Evolutionary conservation across 768 basidiomycete genomes (phyloP), one percentile per base, ranked within the genome.

Genomic region (Steccherinum ochraceum): DNA sequence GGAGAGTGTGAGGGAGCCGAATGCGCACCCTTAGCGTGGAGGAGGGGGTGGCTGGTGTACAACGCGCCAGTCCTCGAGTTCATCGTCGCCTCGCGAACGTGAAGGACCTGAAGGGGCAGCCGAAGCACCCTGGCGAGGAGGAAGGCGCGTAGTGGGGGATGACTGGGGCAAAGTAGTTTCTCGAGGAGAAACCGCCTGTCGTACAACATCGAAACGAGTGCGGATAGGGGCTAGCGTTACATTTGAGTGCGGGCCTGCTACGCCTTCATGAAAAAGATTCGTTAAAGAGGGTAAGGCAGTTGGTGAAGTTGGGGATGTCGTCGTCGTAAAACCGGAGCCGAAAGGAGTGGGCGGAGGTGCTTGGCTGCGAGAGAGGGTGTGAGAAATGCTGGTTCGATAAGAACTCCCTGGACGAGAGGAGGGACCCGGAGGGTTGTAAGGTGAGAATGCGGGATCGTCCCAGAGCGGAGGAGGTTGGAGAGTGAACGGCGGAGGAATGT

Each of bases 391-490:
- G 13, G 49, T 43, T 10, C 12, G 24, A 11, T 46, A 26, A 27
- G 40, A 44, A 40, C 44, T 40, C 27, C 52, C 12, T 2, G 52
- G 46, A 12, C 49, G n/a, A 51, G 53, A 7, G 40, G 51, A 39
- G 46, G 26, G 46, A 46, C 49, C 30, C 59, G 24, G 66, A 58
- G 45, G 67, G 47, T 52, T 48, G 53, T 54, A 64, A 18, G 63
- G 63, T 20, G 63, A 64, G 51, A 62, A 73, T 54, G 56, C 67
- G 57, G 52, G 68, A 69, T 55, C 72, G 64, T 83, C 78, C 84
- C 85, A 86, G 47, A 79, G 83, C 1, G 84, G 84, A 48, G 67
- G 69, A 2, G 85, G 86, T 61, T 86, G 81, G 3, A 88, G 67
- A 10, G 81, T 78, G 59, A 80, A 85, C 2, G 85, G 86, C 13